Evolutionary conservation across 2,329 filamentous ascomycete species (phyloP), one percentile per base, ranked within the genome.

Genomic region (Pestalotiopsis sp.): DNA sequence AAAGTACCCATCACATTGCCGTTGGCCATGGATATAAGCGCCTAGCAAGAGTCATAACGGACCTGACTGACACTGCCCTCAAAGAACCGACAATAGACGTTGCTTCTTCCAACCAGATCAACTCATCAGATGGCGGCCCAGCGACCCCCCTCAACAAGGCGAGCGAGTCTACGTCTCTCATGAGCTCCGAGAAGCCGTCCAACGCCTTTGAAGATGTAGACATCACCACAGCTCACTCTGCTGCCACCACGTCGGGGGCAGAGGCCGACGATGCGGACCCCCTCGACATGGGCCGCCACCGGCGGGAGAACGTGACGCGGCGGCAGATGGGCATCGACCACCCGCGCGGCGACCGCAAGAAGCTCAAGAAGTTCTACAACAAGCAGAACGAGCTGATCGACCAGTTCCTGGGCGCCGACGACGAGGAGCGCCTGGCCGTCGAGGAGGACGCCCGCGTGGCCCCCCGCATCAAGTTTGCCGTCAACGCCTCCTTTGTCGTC

Each of bases 321-420:
- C 79, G 79, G 64, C 83, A 85, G 76, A 83, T 87, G 79, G 82
- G 83, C 71, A 78, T 78, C 59, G 83, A 85, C 38, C 81, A 87
- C 70, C 85, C 85, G 27, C 77, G 79, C 39, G 81, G 81, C 31
- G 80, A 84, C 72, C 81, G 81, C 72, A 79, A 72, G 61, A 78
- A 82, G 70, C 75, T 85, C 65, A 82, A 81, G 72, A 82, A 82
- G 72, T 86, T 83, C 72, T 86, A 85, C 72, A 81, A 79, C 9
- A 78, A 80, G 12, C 83, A 85, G 72, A 86, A 86, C 71, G 78
- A 82, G 45, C 80, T 85, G 45, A 85, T 86, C 69, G 82, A 86
- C 73, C 80, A 82, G 69, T 89, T 89, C 71, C 83, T 90, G 7
- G 83, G 85, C 39, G 87, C 85, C 69, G 83, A 83, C 27, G 85